Base-by-base conservation (phyloP, 106 monocot genomes). In the Ottelia alismoides region DNA sequence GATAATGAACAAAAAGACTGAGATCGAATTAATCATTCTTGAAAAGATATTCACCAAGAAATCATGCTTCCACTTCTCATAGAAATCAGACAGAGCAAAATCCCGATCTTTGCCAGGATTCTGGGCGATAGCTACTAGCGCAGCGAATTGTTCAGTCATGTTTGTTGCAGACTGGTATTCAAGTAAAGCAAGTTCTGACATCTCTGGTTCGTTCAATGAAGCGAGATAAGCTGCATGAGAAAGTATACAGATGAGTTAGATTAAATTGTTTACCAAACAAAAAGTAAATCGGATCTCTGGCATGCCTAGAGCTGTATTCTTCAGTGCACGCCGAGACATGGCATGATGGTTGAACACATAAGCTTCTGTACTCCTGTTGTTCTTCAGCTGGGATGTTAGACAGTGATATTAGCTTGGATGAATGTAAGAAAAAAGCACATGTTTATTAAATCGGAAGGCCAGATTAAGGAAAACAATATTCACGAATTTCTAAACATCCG, bases 111-210 rank as follows among this genome's bases (percentile, higher is more conserved):
- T 73, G 25, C 94, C 94, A 25, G 88, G 74, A 76, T 85, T 96
- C 57, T 96, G 78, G 26, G 81, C 67, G 58, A 96, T 70, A 22
- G 94, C 88, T 20, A 74, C 54, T 52, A 96, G 65, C 53, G 94
- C 84, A 46, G 94, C 88, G 72, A 96, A 89, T 62, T 96, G 84
- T 30, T 96, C 94, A n/a, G 94, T 96, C 88, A 96, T 84, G 68
- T 96, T 96, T 52, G 94, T 84, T 17, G 88, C 81, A 26, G 81
- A 68, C 31, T 82, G 73, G 63, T 96, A 96, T 20, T 96, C 94
- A 21, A 66, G 22, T 29, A 85, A 69, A 48, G 71, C 84, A 66
- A 96, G 72, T 31, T 69, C 60, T 12, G 73, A 88, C 26, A 81
- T 23, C 35, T 85, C 88, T 10, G 78, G 82, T 31, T 96, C 80